These are phyloP conservation scores for Sclerotinia sclerotiorum DNA, from an alignment of 2,329 filamentous ascomycete species.

Conservation along the genomic window DNA sequence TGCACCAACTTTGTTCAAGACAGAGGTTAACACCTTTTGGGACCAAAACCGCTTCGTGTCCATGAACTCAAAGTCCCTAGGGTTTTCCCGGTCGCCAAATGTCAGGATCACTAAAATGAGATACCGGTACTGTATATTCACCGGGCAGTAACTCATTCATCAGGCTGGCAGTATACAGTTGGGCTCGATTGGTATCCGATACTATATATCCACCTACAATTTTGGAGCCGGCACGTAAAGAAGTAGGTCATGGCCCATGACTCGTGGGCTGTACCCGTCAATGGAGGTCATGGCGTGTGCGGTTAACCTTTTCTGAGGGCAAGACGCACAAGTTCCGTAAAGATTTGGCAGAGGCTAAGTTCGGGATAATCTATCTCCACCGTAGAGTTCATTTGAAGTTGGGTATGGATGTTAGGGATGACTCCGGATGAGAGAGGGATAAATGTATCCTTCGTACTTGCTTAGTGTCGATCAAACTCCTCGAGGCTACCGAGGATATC, in stretches of 20 bases:
- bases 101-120: neutral
- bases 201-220: neutral
- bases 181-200: neutral
- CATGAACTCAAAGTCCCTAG: neutral
- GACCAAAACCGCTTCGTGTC: neutral
- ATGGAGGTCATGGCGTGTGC: neutral
- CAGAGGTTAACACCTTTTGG: neutral
- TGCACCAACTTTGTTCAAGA: neutral
- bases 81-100: neutral
- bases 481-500: neutral
- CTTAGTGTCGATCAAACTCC: neutral
- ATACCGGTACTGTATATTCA: neutral
- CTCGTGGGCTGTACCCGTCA: neutral
- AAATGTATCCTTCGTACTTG: neutral
- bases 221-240: too few species aligned
- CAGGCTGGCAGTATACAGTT: neutral
- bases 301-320: neutral
- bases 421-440: neutral
- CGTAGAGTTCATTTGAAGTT: neutral
- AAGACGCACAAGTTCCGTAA: neutral
- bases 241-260: neutral
- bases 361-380: neutral
- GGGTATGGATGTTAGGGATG: neutral
- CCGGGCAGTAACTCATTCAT: neutral
- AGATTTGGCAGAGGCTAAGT: neutral